Conservation (phyloP, 768 basidiomycete genomes). For the Agrocybe pediades region DNA sequence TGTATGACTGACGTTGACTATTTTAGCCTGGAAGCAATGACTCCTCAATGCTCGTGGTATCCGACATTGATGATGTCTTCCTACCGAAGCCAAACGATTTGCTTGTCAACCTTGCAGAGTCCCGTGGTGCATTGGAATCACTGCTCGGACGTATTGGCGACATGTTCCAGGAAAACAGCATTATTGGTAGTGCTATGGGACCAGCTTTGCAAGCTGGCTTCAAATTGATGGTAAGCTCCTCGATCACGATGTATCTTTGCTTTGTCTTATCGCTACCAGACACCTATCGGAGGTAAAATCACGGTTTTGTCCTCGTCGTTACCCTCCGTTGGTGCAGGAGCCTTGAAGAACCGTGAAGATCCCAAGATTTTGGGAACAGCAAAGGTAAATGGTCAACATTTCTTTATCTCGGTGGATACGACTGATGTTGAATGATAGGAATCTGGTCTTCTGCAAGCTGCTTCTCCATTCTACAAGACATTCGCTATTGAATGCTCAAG, state of each 20-base stretch:
- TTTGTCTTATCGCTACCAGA: slow-evolving; percentile 38
- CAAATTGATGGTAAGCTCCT: slow-evolving; percentile 77
- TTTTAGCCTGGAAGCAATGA: slow-evolving; percentile 69
- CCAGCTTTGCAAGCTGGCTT: slow-evolving; percentile 95
- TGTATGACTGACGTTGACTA: neutral
- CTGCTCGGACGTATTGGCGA: slow-evolving; percentile 85
- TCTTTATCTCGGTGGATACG: neutral
- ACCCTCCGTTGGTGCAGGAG: slow-evolving; percentile 86
- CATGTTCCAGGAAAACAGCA: slow-evolving; percentile 98
- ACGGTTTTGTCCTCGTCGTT: slow-evolving; percentile 83
- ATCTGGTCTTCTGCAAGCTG: slow-evolving; percentile 90
- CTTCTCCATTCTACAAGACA: slow-evolving; percentile 94
- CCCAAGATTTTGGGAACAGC: slow-evolving; percentile 93
- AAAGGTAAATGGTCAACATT: slow-evolving; percentile 54
- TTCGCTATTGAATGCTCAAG: slow-evolving; percentile 99
- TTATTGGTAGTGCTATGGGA: slow-evolving; percentile 91
- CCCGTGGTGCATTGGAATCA: slow-evolving; percentile 75
- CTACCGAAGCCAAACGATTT: slow-evolving; percentile 95
- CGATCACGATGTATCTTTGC: neutral
- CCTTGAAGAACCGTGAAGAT: slow-evolving; percentile 95
- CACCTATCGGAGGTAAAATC: slow-evolving; percentile 94
- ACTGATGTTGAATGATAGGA: slow-evolving; percentile 50
- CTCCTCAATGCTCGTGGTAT: slow-evolving; percentile 94
- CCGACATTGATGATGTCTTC: slow-evolving; percentile 97
- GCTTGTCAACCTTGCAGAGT: slow-evolving; percentile 92